Base-by-base conservation (phyloP, 2,329 filamentous ascomycete genomes). In the Beauveria asiatica region DNA sequence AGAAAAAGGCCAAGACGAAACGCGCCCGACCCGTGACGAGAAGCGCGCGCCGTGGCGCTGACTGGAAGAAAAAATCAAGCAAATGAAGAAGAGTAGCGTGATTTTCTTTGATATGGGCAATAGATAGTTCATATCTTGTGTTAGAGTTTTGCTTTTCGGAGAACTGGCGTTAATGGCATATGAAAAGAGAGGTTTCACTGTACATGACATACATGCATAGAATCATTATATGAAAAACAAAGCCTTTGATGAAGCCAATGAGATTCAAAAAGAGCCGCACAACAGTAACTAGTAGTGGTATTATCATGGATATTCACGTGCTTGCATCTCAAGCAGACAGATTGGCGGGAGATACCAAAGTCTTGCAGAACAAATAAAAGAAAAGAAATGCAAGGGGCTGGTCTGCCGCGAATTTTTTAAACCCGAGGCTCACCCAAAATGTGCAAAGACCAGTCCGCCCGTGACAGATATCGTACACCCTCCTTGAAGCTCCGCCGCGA, bases 1-100 rank as follows among this genome's bases (percentile, higher is more conserved):
- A 81, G 11, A 83, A 83, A 64, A 52, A 82, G 67, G 72, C 71
- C 63, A 83, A 80, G 68, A 75, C 69, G 23, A 76, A 75, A 67
- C 75, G 62, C 61, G 73, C 63, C 65, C 72, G 70, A 57, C 73
- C 75, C 7, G 71, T 73, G 61, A 73, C 69, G 41, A 72, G 75
- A 49, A 68, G 76, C 30, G 70, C 76, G 5, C 69, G 67, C 58
- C 70, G 78, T 56, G 75, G 75, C 10, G 67, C 73, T 3, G 73
- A 74, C 42, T 81, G 80, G 76, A 78, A 76, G 67, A 76, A 77
- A 67, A 68, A 64, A 25, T 58, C 60, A 30, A 44, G 23, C 7
- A 60, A 55, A 30, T 60, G 41, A 52, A 25, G 21, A 41, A 30
- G 23, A 42, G 23, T 8, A 5, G 17, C 9, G 33, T 5, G 3